Evolutionary conservation across 2,329 filamentous ascomycete species (phyloP).

Genomic region (Diaporthe ampelina): DNA sequence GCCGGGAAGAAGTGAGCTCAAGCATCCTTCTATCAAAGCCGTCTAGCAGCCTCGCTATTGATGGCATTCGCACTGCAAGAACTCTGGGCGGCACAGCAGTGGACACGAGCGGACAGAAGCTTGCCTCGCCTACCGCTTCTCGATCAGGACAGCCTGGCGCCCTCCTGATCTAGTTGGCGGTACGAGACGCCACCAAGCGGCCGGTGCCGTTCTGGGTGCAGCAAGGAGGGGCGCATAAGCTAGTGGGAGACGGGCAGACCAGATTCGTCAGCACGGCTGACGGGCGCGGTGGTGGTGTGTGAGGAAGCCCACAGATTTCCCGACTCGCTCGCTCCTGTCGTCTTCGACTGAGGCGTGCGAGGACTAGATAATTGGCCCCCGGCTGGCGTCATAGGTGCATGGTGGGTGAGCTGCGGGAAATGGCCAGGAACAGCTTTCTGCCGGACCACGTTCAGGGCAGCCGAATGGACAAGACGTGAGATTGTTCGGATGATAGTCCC

Average conservation of each 20-base stretch:
- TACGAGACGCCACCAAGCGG: conserved; percentile 22
- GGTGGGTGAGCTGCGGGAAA: neutral
- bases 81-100: neutral
- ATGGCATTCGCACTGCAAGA: neutral
- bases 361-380: neutral
- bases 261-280: conserved; percentile 22
- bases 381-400: neutral
- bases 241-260: conserved; percentile 17
- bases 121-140: conserved; percentile 17
- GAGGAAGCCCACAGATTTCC: neutral
- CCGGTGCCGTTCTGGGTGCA: conserved; percentile 25
- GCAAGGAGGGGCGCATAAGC: neutral
- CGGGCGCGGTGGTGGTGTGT: conserved; percentile 16
- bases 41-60: neutral
- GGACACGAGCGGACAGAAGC: neutral
- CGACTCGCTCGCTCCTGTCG: neutral
- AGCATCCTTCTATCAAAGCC: neutral
- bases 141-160: conserved; percentile 26
- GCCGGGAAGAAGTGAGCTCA: neutral
- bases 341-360: neutral
- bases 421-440: neutral
- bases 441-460: conserved; percentile 10
- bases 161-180: neutral
- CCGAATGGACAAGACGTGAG: neutral
- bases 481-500: conserved; percentile 4